Evolutionary conservation across 2,329 filamentous ascomycete species (phyloP).

Genomic region (Fusarium paranaense): DNA sequence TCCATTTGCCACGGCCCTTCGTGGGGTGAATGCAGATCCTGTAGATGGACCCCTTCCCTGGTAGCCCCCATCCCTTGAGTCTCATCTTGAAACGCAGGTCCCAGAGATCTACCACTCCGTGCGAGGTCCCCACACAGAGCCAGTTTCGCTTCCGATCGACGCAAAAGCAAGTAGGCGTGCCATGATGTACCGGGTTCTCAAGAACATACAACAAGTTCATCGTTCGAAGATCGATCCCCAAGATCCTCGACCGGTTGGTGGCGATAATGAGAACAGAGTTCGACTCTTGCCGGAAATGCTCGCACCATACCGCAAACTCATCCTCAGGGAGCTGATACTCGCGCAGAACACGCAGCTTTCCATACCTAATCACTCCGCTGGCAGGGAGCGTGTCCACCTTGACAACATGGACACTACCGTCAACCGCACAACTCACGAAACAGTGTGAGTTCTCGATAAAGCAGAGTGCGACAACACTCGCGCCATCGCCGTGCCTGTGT

Average conservation of each 20-base stretch:
- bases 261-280: constrained; percentile 87
- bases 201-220: constrained; percentile 87
- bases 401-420: constrained; percentile 91
- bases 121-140: constrained; percentile 90
- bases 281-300: constrained; percentile 87
- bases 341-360: constrained; percentile 79
- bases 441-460: constrained; percentile 96
- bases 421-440: constrained; percentile 89
- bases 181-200: constrained; percentile 90
- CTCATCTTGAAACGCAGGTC: constrained; percentile 94
- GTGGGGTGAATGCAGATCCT: constrained; percentile 82
- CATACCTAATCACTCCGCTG: constrained; percentile 74
- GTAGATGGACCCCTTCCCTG: constrained; percentile 83
- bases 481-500: constrained; percentile 77
- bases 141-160: constrained; percentile 88
- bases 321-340: constrained; percentile 80
- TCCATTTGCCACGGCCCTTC: constrained; percentile 82
- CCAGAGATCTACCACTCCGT: constrained; percentile 94
- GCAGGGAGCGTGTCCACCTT: constrained; percentile 72
- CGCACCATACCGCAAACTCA: constrained; percentile 89
- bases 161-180: constrained; percentile 90
- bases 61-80: constrained; percentile 88
- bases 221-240: constrained; percentile 86
- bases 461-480: constrained; percentile 82
- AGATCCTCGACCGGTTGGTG: constrained; percentile 85